Evolutionary conservation across 495 filamentous ascomycete species (phyloP), one percentile per base, ranked within the genome.

Genomic region (Chaetomium cochliodes): DNA sequence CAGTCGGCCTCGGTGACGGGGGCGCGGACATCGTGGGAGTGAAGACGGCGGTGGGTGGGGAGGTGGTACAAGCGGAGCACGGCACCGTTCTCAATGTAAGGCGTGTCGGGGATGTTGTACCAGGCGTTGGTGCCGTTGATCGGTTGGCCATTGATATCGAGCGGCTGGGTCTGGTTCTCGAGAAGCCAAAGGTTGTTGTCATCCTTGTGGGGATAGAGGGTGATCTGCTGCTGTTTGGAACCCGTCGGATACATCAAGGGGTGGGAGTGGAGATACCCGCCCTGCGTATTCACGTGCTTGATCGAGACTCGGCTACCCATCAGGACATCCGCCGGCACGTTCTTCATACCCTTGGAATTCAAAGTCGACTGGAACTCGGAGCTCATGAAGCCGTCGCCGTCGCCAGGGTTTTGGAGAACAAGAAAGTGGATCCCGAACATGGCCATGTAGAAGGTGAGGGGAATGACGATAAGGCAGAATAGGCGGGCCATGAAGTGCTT

Each of bases 301-400:
- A 98, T 84, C 70, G 82, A 86, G 68, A 98, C 82, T 49, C 90
- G 87, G 70, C 91, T 94, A 49, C 94, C 94, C 71, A 92, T 90
- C 28, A 89, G 87, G 65, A 98, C 87, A 77, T 98, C 93, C 4
- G 90, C 94, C 0, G 94, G 88, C 20, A 97, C 92, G 73, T 96
- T 92, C 73, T 91, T 86, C 94, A 98, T 98, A 41, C 82, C 86
- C 79, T 98, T 98, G 49, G 89, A 93, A 77, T 97, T 98, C 63
- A 98, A 81, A 2, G 94, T 98, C 25, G 96, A 91, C 76, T 98
- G 96, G 80, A 98, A 98, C 75, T 98, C 96, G 39, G 93, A 96
- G 66, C 92, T 96, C 94, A 98, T 98, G 82, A 98, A 98, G 59
- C 94, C 94, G 75, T 98, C 94, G 51, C 94, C 94, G 25, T 98